These are phyloP conservation scores for Pseudogymnoascus pannorum DNA, from an alignment of 2,329 filamentous ascomycete species.

Conservation along the genomic window DNA sequence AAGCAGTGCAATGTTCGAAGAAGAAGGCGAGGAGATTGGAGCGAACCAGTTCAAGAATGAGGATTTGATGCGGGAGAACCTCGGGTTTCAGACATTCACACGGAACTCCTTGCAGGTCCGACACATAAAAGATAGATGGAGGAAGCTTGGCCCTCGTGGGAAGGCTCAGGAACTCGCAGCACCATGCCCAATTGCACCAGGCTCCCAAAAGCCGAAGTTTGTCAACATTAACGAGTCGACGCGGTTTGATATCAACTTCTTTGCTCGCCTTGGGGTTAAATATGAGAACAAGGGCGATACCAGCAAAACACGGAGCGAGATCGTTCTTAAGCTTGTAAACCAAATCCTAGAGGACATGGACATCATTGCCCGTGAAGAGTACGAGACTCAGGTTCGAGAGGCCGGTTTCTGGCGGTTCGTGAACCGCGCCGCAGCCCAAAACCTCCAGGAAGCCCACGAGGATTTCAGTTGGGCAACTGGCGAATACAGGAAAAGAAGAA, in stretches of 20 bases:
- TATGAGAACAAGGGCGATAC: constrained; percentile 16
- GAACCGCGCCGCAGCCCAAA: constrained; percentile 16
- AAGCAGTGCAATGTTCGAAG: background rate
- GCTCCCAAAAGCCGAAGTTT: background rate
- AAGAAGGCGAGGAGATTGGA: background rate
- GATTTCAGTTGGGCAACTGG: constrained; percentile 11
- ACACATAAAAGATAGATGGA: background rate
- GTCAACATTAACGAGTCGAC: background rate
- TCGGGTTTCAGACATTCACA: background rate
- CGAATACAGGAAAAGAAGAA: background rate
- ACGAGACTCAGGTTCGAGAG: constrained; percentile 21
- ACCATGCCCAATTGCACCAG: background rate
- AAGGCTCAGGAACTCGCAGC: background rate
- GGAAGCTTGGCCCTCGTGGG: background rate
- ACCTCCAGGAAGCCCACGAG: constrained; percentile 2
- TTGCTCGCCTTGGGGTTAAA: constrained; percentile 24
- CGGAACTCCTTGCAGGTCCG: background rate
- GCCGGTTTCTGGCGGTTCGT: constrained; percentile 29
- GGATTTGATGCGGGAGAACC: background rate
- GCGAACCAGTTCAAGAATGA: constrained; percentile 1
- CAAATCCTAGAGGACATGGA: constrained; percentile 24
- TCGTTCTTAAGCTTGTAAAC: constrained; percentile 22
- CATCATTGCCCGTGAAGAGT: constrained; percentile 22
- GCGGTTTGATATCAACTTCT: constrained; percentile 22
- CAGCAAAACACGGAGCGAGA: constrained; percentile 22